Evolutionary conservation across 352 stramenopile species (phyloP).

Genomic region (Phytophthora lateralis): DNA sequence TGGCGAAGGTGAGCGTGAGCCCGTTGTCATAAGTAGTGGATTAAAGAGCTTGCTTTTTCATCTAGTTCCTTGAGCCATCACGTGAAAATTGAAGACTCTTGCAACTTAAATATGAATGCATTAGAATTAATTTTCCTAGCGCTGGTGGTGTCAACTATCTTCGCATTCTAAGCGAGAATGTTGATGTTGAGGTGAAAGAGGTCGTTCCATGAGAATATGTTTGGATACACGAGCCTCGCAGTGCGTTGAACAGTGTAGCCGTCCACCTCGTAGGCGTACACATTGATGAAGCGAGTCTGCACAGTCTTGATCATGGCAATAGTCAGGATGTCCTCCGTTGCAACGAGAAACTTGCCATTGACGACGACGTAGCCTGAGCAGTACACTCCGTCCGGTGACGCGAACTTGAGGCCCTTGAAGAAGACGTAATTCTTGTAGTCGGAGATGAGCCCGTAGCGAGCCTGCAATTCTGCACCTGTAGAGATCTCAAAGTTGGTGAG

Average conservation of each 20-base stretch:
- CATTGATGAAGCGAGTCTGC: conserved; percentile 35
- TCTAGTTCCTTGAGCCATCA: background rate
- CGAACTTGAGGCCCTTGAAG: conserved; percentile 55
- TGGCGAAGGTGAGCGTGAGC: conserved; percentile 41
- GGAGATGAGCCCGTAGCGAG: conserved; percentile 45
- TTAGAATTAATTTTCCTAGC: background rate
- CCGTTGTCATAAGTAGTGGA: conserved; percentile 21
- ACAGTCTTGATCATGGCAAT: conserved; percentile 45
- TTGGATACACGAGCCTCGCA: conserved; percentile 44
- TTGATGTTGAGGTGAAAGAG: conserved; percentile 45
- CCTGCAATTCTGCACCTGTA: conserved; percentile 37
- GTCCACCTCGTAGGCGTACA: conserved; percentile 51
- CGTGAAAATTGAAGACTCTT: conserved; percentile 1
- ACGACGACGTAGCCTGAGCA: conserved; percentile 51
- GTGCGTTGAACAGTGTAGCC: conserved; percentile 44
- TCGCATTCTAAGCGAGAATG: conserved; percentile 30
- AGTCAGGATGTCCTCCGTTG: conserved; percentile 38
- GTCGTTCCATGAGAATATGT: conserved; percentile 45
- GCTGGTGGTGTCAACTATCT: background rate
- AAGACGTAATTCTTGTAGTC: conserved; percentile 54
- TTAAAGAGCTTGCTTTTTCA: background rate
- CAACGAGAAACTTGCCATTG: conserved; percentile 50
- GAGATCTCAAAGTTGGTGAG: conserved; percentile 48
- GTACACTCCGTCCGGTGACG: conserved; percentile 48
- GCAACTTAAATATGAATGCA: conserved; percentile 21